Conservation (phyloP, 768 basidiomycete species). For the Boletus rubescentipes region DNA sequence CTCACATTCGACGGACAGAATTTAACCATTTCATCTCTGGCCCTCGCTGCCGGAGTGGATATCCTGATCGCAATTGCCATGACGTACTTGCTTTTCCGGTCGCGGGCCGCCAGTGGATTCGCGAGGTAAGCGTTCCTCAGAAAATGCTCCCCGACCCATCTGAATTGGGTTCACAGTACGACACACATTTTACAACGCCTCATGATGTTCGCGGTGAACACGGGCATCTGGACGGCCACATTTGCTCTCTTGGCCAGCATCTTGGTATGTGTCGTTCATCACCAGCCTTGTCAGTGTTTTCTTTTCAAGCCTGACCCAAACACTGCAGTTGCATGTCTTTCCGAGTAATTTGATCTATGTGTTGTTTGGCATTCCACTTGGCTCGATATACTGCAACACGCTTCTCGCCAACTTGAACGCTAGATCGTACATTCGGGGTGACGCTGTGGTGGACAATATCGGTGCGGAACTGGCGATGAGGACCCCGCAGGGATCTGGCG, state of each 20-base stretch:
- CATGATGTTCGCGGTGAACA: constrained; percentile 15
- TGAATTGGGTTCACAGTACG: not conserved
- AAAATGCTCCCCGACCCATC: too few relatives aligned
- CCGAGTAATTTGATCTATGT: not conserved
- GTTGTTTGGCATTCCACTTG: constrained; percentile 2
- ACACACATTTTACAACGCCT: constrained; percentile 8
- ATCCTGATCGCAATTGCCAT: constrained; percentile 12
- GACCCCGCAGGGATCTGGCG: too few relatives aligned
- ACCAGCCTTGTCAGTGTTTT: too few relatives aligned
- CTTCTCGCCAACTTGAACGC: constrained; percentile 14
- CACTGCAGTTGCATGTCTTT: not conserved
- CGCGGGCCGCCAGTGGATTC: not conserved
- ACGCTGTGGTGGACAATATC: not conserved
- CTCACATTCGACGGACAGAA: not conserved
- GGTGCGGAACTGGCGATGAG: too few relatives aligned
- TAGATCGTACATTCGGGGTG: constrained; percentile 3
- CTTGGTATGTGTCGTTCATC: constrained; percentile 4
- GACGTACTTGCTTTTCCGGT: constrained; percentile 5
- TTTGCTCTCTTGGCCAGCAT: constrained; percentile 17
- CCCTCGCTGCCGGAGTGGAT: constrained; percentile 4
- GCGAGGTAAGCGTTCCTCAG: not conserved
- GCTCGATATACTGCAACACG: constrained; percentile 11
- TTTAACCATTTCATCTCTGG: not conserved
- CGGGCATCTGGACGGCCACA: constrained; percentile 50
- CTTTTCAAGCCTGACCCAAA: not conserved